Base-by-base conservation (phyloP, 176 grass and related monocot genomes). In the Olyra latifolia region DNA sequence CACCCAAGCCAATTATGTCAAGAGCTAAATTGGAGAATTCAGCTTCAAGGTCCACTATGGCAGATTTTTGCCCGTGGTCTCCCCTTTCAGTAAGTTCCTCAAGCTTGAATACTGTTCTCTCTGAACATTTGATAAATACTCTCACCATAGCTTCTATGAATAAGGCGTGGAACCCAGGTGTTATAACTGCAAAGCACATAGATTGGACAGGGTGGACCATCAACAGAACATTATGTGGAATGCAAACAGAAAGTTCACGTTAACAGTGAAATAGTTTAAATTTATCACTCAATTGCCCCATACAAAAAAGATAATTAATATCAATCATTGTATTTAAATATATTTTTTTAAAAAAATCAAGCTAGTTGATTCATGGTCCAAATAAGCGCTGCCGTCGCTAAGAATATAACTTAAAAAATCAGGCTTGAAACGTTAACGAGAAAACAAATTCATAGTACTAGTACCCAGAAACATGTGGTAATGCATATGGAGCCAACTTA, bases 11-110 rank as follows among this genome's bases (percentile, higher is more conserved):
- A 85, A 98, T 98, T 83, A 98, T 98, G 72, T 98, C 95, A 1
- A 98, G 95, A 74, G 95, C 92, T 84, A 98, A 91, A 90, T 78
- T 98, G 80, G 92, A 98, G 88, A 98, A 98, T 62, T 98, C 95
- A 27, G 90, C 89, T 93, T 98, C 95, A 68, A 98, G 89, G 85
- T 98, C 90, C 60, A 98, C 63, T 71, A 89, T 80, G 30, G 78
- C 85, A 83, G 77, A 73, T 57, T 91, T 89, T 61, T 77, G 48
- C 25, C 16, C 73, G 71, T 28, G 27, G 12, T 47, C 78, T 12
- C 66, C 86, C 22, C 25, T 87, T 76, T 91, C 81, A 77, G 74
- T 77, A 48, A 89, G 75, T 72, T 81, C 83, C 74, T 93, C 92
- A 81, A 98, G 89, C 83, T 98, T 98, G 30, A 48, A 85, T 89